A percentile compares a stretch with the other conserved stretches of the same genome.
Conservation (phyloP, 192 early-diverging fungal species). For the Cladochytrium replicatum region DNA sequence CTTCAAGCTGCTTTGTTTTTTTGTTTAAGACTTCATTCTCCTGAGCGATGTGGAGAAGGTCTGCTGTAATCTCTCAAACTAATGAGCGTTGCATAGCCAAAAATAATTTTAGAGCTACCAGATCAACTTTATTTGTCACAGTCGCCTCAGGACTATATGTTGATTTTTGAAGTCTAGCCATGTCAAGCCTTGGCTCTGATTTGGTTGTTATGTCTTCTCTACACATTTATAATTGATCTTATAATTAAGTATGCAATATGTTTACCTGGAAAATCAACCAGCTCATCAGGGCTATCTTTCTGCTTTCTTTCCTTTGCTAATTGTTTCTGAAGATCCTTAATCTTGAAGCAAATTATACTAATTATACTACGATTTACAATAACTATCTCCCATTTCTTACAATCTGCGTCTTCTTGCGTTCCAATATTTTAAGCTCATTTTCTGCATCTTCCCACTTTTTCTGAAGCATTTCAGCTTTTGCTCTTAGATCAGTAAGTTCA, state of each 20-base stretch:
- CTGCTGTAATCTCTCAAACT: slow-evolving; percentile 33
- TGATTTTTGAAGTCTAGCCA: no score
- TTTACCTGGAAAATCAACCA: neutral
- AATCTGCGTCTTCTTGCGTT: slow-evolving; percentile 31
- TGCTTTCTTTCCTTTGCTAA: slow-evolving; percentile 33
- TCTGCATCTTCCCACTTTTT: slow-evolving; percentile 28
- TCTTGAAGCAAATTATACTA: slow-evolving; percentile 15
- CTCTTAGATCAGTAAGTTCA: slow-evolving; percentile 12
- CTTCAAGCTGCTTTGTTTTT: slow-evolving; percentile 26
- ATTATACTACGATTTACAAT: neutral
- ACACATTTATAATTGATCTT: no score
- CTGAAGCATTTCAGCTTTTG: slow-evolving; percentile 20
- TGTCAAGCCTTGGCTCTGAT: no score
- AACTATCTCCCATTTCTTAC: slow-evolving; percentile 13
- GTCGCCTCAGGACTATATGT: no score
- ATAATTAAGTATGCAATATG: neutral
- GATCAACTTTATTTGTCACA: no score
- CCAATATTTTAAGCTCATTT: slow-evolving; percentile 30
- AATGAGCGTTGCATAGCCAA: no score
- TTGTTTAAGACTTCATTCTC: slow-evolving; percentile 42
- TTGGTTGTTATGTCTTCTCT: no score
- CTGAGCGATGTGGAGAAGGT: slow-evolving; percentile 31
- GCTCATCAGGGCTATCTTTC: slow-evolving; percentile 10
- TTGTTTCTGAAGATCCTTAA: slow-evolving; percentile 51
- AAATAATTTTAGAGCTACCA: no score